Evolutionary conservation across 2,329 filamentous ascomycete genomes (phyloP), one percentile per base, ranked within the genome.

Genomic region (Periglandula ipomoeae): DNA sequence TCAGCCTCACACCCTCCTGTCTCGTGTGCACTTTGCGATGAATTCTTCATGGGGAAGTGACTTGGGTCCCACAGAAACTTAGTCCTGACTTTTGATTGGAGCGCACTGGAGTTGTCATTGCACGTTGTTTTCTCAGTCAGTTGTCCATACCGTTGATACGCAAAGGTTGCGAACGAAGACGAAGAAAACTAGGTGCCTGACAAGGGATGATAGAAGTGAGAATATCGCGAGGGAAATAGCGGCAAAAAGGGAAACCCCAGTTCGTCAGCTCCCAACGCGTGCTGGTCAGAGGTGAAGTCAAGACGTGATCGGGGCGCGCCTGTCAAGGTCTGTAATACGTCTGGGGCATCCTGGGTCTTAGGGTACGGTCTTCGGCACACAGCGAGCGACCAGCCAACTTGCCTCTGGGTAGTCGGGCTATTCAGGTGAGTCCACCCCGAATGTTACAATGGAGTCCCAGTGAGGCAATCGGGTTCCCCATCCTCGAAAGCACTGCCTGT

Each of bases 1-100:
- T 51, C 46, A 49, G 46, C 46, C 24, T 48, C 35, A 24, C 38
- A 37, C 27, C 37, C 41, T 43, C 49, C 42, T 45, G 35, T 39
- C 38, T 41, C 23, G 32, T 45, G 35, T 32, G 22, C 35, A n/a
- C 41, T 44, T 13, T 26, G 23, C 35, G n/a, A 32, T 45, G 17
- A 4, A 8, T 22, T 32, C 23, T 41, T 40, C 45, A 41, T 17
- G 26, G 20, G 22, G 23, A 27, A 39, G 17, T 10, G 22, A 15
- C n/a, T 20, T n/a, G 5, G 38, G 34, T 32, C 38, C 44, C 44
- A 46, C 44, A 38, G n/a, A 5, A 39, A 22, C 22, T 9, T 10
- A 5, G 43, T 22, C n/a, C 15, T 4, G 24, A 22, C 27, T 3
- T 9, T 37, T 26, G 45, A 47, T 41, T 41, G 34, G 44, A 22